Percentiles rank a stretch among this genome's conserved stretches.
Evolutionary conservation across 1,284 basidiomycete species (phyloP).

Genomic region (Leccinum pallidistipes): DNA sequence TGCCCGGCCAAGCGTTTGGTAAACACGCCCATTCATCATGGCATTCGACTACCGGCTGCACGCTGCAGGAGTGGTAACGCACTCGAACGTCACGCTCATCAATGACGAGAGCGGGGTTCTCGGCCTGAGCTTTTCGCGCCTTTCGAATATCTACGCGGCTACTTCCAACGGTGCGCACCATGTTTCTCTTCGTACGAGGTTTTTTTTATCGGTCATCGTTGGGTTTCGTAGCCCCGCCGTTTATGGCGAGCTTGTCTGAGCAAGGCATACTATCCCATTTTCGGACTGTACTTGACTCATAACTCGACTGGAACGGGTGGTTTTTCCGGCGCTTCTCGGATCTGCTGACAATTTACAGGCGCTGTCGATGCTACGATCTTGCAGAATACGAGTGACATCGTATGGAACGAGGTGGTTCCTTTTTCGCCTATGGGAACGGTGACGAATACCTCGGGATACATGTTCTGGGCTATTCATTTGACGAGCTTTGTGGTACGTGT

Average conservation of each 20-base stretch:
- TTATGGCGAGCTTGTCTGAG: constrained; percentile 60
- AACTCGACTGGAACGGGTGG: constrained; percentile 52
- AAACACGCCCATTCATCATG: constrained; percentile 25
- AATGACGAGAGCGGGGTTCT: constrained; percentile 69
- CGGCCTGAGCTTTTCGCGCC: constrained; percentile 71
- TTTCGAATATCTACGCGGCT: constrained; percentile 56
- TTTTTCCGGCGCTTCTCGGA: neutral
- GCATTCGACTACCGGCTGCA: neutral
- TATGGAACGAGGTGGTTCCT: constrained; percentile 72
- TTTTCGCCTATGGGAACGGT: constrained; percentile 63
- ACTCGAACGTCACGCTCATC: constrained; percentile 59
- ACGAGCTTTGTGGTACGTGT: constrained; percentile 52
- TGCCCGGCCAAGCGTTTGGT: constrained; percentile 67
- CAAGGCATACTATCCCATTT: constrained; percentile 69
- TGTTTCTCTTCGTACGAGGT: neutral
- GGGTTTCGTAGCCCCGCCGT: constrained; percentile 54
- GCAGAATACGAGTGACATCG: constrained; percentile 54
- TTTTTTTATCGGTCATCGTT: neutral
- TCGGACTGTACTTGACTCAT: constrained; percentile 63
- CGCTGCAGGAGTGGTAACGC: constrained; percentile 53
- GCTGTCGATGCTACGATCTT: constrained; percentile 73
- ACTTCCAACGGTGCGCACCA: constrained; percentile 51
- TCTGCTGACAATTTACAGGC: constrained; percentile 40
- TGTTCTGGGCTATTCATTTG: constrained; percentile 79
- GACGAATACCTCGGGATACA: constrained; percentile 66